Conservation (phyloP, 2,329 filamentous ascomycete genomes). For the Aspergillus tubingensis region DNA sequence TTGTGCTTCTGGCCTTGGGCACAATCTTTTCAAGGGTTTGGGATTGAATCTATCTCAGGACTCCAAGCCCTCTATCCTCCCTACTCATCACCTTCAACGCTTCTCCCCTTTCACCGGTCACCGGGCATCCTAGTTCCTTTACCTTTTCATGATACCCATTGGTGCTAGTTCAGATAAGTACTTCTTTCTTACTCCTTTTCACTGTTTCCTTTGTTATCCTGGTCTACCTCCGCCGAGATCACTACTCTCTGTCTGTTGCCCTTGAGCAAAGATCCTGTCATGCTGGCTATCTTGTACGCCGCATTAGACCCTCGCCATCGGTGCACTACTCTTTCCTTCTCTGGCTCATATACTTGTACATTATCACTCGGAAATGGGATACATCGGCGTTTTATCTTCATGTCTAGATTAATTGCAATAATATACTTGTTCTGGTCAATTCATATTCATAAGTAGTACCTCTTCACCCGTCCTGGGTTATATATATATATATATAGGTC, state of each 20-base stretch:
- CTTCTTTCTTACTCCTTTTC: constrained; percentile 10
- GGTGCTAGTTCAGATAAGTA: constrained; percentile 18
- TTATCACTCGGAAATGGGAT: background rate
- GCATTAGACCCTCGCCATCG: background rate
- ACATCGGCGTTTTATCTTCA: background rate
- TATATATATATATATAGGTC: background rate
- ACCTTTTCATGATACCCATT: constrained; percentile 33
- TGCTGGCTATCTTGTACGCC: background rate
- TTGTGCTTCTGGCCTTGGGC: background rate
- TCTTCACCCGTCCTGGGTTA: no score
- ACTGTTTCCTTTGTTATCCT: constrained; percentile 3
- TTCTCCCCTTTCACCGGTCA: background rate
- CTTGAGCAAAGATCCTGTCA: background rate
- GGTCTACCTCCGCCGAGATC: background rate
- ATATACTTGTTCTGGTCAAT: no score
- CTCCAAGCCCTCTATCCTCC: background rate
- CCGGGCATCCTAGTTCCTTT: background rate
- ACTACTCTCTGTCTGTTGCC: background rate
- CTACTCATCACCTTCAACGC: background rate
- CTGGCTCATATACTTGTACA: background rate
- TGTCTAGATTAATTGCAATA: background rate
- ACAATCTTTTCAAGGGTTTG: background rate
- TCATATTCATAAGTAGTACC: no score
- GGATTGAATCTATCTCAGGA: background rate
- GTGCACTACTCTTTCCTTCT: background rate